Evolutionary conservation across 768 basidiomycete species (phyloP).

Genomic region (Calocybe cyanea): DNA sequence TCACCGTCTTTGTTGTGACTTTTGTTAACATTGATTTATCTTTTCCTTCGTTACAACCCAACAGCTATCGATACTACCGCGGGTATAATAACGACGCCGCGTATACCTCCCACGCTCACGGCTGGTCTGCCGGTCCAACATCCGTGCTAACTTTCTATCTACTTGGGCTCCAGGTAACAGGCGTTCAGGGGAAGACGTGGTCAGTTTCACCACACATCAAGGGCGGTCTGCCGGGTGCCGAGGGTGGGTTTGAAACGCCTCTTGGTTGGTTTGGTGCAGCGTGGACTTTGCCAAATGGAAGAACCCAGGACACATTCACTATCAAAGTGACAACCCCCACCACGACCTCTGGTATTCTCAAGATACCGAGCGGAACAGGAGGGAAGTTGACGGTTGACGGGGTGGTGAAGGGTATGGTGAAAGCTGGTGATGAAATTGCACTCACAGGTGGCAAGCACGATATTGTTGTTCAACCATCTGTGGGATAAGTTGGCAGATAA

Average conservation of each 20-base stretch:
- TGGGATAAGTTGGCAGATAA: not conserved
- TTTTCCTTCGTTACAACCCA: not conserved
- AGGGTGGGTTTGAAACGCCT: conserved; percentile 52
- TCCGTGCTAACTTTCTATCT: conserved; percentile 55
- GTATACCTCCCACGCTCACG: conserved; percentile 58
- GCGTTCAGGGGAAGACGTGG: conserved; percentile 47
- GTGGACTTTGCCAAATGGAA: conserved; percentile 30
- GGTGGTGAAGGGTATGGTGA: conserved; percentile 9
- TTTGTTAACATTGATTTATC: too few relatives aligned
- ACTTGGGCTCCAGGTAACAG: conserved; percentile 47
- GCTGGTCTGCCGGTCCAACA: conserved; percentile 58
- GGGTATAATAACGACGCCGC: conserved; percentile 58
- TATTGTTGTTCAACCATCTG: not conserved
- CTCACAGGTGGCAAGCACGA: conserved; percentile 5
- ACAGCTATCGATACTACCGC: conserved; percentile 46
- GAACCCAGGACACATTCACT: conserved; percentile 12
- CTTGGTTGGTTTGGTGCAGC: conserved; percentile 48
- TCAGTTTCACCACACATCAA: conserved; percentile 40
- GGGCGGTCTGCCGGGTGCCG: conserved; percentile 33
- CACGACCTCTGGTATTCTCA: conserved; percentile 20
- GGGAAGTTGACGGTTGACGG: conserved; percentile 27
- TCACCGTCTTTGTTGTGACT: not conserved
- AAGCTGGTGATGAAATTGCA: conserved; percentile 3
- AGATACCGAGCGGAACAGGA: conserved; percentile 24
- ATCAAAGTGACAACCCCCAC: conserved; percentile 24